A percentile compares a stretch with the other conserved stretches of the same genome.
These are phyloP conservation scores for Atalantia buxifolia DNA, from an alignment of 345 rosid species.

Conservation along the genomic window DNA sequence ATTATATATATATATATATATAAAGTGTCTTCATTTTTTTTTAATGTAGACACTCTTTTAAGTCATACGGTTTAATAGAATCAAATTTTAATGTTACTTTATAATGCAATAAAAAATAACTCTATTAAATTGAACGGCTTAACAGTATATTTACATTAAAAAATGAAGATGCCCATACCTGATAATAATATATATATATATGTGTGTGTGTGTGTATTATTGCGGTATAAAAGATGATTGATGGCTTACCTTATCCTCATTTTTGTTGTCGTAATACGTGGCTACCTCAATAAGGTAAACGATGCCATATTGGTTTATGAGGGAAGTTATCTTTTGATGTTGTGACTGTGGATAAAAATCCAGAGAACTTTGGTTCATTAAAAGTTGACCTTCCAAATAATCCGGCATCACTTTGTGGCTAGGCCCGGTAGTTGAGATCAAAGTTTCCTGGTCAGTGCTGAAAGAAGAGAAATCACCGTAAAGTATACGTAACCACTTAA, in stretches of 20 bases:
- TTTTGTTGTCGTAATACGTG: constrained; percentile 27
- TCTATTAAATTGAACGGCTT: too few species aligned
- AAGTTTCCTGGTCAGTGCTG: constrained; percentile 42
- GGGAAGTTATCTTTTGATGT: constrained; percentile 29
- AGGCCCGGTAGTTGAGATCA: constrained; percentile 44
- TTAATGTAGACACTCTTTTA: too few species aligned
- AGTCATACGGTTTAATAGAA: accelerated
- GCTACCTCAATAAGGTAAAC: constrained; percentile 47
- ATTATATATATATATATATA: too few species aligned
- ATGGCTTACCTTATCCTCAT: background rate
- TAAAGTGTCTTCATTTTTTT: too few species aligned
- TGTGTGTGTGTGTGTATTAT: too few species aligned
- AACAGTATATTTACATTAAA: too few species aligned
- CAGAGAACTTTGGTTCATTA: constrained; percentile 33
- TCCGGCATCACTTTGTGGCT: constrained; percentile 13
- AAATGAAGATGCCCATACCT: too few species aligned
- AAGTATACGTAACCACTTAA: constrained; percentile 43
- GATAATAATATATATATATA: too few species aligned
- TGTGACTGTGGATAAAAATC: constrained; percentile 37
- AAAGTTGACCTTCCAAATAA: constrained; percentile 52
- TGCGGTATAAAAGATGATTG: too few species aligned
- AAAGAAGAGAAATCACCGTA: constrained; percentile 47
- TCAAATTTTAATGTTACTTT: too few species aligned
- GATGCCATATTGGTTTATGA: constrained; percentile 31
- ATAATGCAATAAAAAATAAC: too few species aligned